Evolutionary conservation across 257 asterid genomes (phyloP).

Genomic region (Nicotiana otophora): DNA sequence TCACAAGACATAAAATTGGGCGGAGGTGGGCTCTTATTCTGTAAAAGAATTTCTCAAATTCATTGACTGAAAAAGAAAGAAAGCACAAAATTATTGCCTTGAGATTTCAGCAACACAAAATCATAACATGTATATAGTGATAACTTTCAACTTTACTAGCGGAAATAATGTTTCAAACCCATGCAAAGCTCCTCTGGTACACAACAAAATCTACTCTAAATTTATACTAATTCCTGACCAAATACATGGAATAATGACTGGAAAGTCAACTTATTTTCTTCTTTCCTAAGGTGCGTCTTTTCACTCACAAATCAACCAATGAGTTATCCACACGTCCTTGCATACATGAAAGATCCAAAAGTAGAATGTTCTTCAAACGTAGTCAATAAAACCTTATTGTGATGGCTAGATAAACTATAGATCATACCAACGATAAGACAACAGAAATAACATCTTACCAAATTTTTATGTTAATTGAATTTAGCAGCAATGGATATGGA

Average conservation of each 20-base stretch:
- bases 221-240: background rate
- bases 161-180: background rate
- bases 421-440: background rate
- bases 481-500: background rate
- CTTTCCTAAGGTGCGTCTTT: background rate
- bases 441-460: background rate
- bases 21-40: no score
- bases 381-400: background rate
- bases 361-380: background rate
- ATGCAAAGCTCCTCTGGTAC: background rate
- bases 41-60: no score
- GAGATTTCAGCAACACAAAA: no score
- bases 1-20: no score
- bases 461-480: background rate
- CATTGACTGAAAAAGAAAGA: no score
- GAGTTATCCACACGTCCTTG: background rate
- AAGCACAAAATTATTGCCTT: no score
- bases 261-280: background rate
- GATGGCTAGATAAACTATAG: background rate
- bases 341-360: background rate
- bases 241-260: background rate
- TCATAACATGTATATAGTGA: no score
- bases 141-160: no score
- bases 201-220: background rate
- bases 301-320: background rate